Conservation (phyloP, 1,284 basidiomycete species). For the Coniferiporia weirii region DNA sequence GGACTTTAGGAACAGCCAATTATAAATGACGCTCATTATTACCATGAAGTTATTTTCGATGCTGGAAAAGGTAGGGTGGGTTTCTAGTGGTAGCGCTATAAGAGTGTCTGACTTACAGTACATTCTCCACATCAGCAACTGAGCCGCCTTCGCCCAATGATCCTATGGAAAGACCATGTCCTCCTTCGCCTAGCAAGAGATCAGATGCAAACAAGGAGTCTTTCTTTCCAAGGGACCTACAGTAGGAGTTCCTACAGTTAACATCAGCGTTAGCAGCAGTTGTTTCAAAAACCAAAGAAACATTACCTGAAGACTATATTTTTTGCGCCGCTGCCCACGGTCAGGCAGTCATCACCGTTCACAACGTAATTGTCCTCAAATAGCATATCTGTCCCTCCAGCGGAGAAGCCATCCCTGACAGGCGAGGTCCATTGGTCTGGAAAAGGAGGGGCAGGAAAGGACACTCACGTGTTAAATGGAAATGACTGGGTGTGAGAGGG, state of each 20-base stretch:
- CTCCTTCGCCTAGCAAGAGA: constrained; percentile 30
- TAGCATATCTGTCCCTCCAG: constrained; percentile 49
- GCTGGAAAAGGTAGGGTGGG: constrained; percentile 26
- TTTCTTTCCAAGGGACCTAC: neutral
- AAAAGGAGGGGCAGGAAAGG: neutral
- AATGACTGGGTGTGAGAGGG: too few relatives aligned
- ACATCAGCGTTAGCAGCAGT: too few relatives aligned
- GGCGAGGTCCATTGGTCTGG: neutral
- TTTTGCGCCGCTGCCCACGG: constrained; percentile 29
- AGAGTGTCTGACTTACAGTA: constrained; percentile 36
- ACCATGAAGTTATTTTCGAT: constrained; percentile 56
- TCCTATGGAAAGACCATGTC: too few relatives aligned
- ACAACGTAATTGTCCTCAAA: constrained; percentile 50
- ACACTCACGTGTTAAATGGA: constrained; percentile 29
- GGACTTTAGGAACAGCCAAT: too few relatives aligned
- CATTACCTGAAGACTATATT: constrained; percentile 49
- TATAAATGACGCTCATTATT: too few relatives aligned
- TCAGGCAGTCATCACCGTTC: constrained; percentile 44
- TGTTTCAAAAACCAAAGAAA: neutral
- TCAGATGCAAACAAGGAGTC: neutral
- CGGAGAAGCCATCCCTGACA: constrained; percentile 42
- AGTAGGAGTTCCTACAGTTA: too few relatives aligned
- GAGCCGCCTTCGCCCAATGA: too few relatives aligned
- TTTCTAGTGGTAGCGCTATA: neutral
- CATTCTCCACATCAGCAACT: constrained; percentile 45